phyloP scores from a whole-genome alignment of 2,329 filamentous ascomycete genomes.

The Fusarium agapanthi region DNA sequence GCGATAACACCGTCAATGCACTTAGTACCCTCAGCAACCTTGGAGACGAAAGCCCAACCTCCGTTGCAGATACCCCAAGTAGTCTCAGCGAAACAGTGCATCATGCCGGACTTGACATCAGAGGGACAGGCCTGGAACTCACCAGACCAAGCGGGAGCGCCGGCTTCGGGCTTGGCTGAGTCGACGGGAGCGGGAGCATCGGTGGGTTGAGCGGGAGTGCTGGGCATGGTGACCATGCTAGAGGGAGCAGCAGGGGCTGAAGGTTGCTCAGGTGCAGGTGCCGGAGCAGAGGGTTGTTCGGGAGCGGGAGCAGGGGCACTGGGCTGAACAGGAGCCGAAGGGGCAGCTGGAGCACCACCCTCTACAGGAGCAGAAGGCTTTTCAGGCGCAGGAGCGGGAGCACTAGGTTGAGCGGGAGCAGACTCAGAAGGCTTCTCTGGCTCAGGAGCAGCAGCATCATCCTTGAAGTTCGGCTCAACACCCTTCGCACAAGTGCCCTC shows the following conservation, averaged over 20 bases:
- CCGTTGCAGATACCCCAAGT: constrained; percentile 39
- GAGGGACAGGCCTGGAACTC: constrained; percentile 23
- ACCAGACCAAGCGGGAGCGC: constrained; percentile 19
- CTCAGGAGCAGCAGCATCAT: constrained; percentile 1
- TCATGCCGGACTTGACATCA: background rate
- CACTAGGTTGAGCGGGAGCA: background rate
- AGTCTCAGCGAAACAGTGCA: constrained; percentile 28
- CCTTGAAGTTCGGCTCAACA: constrained; percentile 34
- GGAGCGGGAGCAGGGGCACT: background rate
- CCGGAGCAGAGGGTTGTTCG: background rate
- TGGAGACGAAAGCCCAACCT: constrained; percentile 34
- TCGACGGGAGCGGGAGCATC: background rate
- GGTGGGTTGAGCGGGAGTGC: background rate
- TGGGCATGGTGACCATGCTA: background rate
- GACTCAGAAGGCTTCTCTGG: constrained; percentile 5
- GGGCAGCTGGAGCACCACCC: background rate
- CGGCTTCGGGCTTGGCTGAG: background rate
- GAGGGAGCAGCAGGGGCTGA: background rate
- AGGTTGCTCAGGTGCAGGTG: no score
- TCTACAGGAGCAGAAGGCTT: background rate
- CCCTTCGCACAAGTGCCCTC: constrained; percentile 30
- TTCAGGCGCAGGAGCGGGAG: background rate
- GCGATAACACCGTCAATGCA: constrained; percentile 30
- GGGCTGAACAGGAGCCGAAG: background rate
- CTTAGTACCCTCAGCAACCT: constrained; percentile 30